These are phyloP conservation scores for Phlyctochytrium arcticum DNA, from an alignment of 192 early-diverging fungal genomes.

Conservation along the genomic window DNA sequence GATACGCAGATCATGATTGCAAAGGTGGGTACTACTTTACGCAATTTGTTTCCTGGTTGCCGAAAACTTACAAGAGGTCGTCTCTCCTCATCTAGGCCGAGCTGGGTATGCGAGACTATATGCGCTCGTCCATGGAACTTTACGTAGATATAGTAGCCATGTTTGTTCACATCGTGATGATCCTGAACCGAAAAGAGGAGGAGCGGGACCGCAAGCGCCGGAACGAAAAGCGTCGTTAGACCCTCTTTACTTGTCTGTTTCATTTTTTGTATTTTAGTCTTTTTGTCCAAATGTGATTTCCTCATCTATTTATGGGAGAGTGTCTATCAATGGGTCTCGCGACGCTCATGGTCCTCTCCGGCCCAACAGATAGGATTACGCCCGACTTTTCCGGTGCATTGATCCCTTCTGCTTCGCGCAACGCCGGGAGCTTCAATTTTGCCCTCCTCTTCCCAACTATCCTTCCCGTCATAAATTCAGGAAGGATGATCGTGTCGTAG, in stretches of 20 bases:
- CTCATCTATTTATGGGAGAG: no score
- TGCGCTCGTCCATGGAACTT: conserved; percentile 5
- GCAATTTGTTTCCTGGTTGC: neutral
- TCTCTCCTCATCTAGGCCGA: conserved; percentile 11
- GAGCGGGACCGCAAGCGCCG: conserved; percentile 15
- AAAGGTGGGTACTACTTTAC: neutral
- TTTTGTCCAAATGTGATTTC: no score
- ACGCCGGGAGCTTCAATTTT: neutral
- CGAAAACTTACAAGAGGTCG: neutral
- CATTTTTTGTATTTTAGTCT: neutral
- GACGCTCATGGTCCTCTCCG: no score
- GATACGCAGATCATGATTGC: conserved; percentile 57
- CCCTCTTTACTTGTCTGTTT: neutral
- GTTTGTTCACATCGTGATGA: conserved; percentile 45
- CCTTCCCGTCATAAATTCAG: conserved; percentile 8
- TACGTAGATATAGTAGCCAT: conserved; percentile 49
- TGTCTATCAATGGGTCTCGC: no score
- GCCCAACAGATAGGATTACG: no score
- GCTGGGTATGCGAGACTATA: conserved; percentile 1
- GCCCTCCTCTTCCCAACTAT: neutral
- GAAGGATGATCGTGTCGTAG: conserved; percentile 5
- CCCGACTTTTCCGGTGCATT: no score
- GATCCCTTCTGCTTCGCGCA: no score
- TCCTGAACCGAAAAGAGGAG: conserved; percentile 34
- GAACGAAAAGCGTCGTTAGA: conserved; percentile 8